Base-by-base conservation (phyloP, 108 stramenopile genomes). In the Cafeteria roenbergensis region DNA sequence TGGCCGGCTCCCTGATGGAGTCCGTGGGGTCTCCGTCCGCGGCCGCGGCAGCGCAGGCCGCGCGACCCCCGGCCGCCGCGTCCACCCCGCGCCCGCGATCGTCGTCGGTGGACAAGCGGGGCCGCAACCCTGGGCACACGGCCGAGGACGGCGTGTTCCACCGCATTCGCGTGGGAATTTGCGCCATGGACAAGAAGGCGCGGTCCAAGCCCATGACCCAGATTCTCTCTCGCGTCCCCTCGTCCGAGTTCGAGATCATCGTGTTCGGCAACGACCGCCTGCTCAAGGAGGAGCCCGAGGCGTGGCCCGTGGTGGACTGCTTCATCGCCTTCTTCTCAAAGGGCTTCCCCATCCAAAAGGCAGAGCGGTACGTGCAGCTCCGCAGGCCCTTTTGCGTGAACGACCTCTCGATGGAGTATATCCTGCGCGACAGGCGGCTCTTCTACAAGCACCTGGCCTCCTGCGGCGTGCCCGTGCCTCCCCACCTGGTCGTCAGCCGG, bases 311-410 rank as follows among this genome's bases (percentile, higher is more conserved):
- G 53, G 85, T 82, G 61, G 91, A 99, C 72, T 88, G 88, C 24
- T 64, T 99, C 34, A 90, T 99, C 64, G 91, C 94, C 51, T 99
- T 99, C 70, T 95, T 87, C 73, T 88, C 86, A 4, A 82, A 75
- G 26, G 88, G 88, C 3, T 92, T 93, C 71, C 97, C 97, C 6
- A 80, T 93, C 26, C 79, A 77, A 24, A 99, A 99, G 71, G 94
- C 91, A 0, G 80, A 86, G 62, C 80, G 81, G 51, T 99, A 99
- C 72, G 92, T 89, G 14, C 59, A 78, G 32, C 78, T 93, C 28
- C 78, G 91, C 22, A 78, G 85, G 57, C 94, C 94, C 14, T 91
- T 88, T 68, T 69, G 86, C 32, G 38, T 99, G 50, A 99, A 99
- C 66, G 90, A 94, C 70, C 69, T 99, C 57, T 79, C 79, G 36